Conservation (phyloP, 768 basidiomycete genomes). For the Pholiota molesta region DNA sequence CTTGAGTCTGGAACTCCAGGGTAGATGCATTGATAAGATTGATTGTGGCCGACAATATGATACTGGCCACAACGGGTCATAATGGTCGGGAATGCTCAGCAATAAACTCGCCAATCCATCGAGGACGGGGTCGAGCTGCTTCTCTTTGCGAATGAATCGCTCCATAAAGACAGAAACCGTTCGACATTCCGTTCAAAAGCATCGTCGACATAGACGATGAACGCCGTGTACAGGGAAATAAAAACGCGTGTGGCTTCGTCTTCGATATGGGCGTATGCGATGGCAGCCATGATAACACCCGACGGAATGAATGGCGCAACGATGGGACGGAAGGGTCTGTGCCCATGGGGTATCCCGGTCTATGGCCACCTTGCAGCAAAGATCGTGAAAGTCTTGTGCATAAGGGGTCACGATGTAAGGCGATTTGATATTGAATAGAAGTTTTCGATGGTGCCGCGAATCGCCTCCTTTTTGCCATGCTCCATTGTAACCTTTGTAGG, state of each 20-base stretch:
- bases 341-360: constrained; percentile 10
- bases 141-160: constrained; percentile 26
- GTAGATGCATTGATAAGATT: constrained; percentile 35
- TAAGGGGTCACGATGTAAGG: constrained; percentile 8
- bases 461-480: neutral
- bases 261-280: constrained; percentile 32
- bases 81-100: constrained; percentile 30
- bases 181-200: constrained; percentile 24
- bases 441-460: neutral
- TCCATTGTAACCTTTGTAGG: neutral
- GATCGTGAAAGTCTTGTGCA: constrained; percentile 5
- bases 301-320: constrained; percentile 26
- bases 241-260: constrained; percentile 31
- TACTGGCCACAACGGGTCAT: constrained; percentile 30
- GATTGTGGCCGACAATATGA: constrained; percentile 38
- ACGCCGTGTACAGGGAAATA: constrained; percentile 44
- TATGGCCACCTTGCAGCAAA: neutral
- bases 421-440: neutral
- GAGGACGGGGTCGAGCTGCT: constrained; percentile 33
- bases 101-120: constrained; percentile 37
- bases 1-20: constrained; percentile 17
- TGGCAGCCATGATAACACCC: constrained; percentile 31
- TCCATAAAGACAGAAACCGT: constrained; percentile 36
- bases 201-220: constrained; percentile 40
- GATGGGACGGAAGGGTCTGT: constrained; percentile 7